Evolutionary conservation across 805 yeast species (phyloP).

Genomic region (Candida dendrica): DNA sequence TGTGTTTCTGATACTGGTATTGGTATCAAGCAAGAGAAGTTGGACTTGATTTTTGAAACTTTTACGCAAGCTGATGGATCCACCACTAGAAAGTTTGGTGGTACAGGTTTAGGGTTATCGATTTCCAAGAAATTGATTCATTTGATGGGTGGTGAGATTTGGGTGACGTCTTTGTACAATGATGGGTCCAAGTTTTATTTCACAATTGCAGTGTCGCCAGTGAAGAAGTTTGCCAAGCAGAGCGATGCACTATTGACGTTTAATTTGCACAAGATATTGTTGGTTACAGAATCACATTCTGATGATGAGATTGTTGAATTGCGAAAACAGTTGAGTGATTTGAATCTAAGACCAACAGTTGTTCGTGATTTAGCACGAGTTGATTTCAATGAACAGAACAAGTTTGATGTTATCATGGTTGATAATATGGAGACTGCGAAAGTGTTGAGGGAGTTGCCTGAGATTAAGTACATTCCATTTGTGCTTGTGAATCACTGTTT

Average conservation of each 20-base stretch:
- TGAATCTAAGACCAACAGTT: conserved; percentile 57
- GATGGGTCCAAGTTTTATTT: conserved; percentile 79
- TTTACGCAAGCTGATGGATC: conserved; percentile 94
- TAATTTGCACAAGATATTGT: conserved; percentile 59
- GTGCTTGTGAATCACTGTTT: conserved; percentile 70
- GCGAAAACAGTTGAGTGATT: conserved; percentile 38
- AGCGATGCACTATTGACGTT: conserved; percentile 68
- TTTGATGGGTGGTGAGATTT: conserved; percentile 88
- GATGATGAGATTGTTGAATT: conserved; percentile 43
- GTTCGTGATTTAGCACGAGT: conserved; percentile 53
- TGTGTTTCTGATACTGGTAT: conserved; percentile 90
- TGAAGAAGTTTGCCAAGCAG: conserved; percentile 50
- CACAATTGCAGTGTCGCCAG: conserved; percentile 70
- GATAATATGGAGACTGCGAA: conserved; percentile 74
- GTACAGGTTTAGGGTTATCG: conserved; percentile 85
- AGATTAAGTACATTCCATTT: conserved; percentile 78
- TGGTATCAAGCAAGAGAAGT: conserved; percentile 79
- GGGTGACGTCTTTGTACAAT: conserved; percentile 81
- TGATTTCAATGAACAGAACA: conserved; percentile 40
- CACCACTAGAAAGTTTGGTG: conserved; percentile 87
- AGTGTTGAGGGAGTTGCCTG: conserved; percentile 59
- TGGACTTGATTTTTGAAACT: conserved; percentile 80
- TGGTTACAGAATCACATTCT: conserved; percentile 63
- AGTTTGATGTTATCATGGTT: conserved; percentile 75
- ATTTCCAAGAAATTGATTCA: conserved; percentile 83